Evolutionary conservation across 2,329 filamentous ascomycete species (phyloP).

Genomic region (Trichophyton simii): DNA sequence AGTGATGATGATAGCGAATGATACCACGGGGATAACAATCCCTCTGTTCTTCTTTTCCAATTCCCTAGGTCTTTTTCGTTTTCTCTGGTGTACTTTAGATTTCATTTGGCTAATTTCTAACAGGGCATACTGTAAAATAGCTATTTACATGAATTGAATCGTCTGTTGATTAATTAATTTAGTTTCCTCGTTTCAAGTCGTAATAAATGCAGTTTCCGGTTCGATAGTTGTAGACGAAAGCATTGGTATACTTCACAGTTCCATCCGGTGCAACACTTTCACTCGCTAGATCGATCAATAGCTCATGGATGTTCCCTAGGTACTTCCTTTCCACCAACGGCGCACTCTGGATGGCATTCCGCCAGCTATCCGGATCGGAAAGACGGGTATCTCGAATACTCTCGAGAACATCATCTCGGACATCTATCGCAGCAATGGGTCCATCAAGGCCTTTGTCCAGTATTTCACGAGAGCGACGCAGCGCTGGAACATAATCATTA

Average conservation of each 20-base stretch:
- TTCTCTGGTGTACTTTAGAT: not conserved
- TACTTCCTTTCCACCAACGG: slow-evolving; percentile 70
- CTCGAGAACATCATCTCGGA: slow-evolving; percentile 69
- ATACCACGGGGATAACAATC: slow-evolving; percentile 11
- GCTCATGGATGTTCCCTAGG: slow-evolving; percentile 65
- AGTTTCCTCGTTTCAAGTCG: slow-evolving; percentile 45
- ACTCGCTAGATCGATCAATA: slow-evolving; percentile 52
- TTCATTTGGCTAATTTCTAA: not conserved
- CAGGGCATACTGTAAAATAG: not conserved
- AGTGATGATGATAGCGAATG: slow-evolving; percentile 71
- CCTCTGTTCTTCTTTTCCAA: not conserved
- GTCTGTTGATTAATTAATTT: slow-evolving; percentile 16
- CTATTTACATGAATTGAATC: slow-evolving; percentile 7
- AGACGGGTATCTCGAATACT: slow-evolving; percentile 61
- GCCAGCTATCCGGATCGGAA: slow-evolving; percentile 73
- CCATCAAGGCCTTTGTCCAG: slow-evolving; percentile 61
- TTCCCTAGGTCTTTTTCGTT: too few species aligned
- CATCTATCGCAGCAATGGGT: slow-evolving; percentile 78
- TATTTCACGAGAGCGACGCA: slow-evolving; percentile 45
- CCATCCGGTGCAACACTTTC: slow-evolving; percentile 32
- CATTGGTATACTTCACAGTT: slow-evolving; percentile 49
- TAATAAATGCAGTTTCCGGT: slow-evolving; percentile 78
- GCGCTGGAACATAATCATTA: slow-evolving; percentile 26
- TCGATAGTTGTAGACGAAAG: slow-evolving; percentile 85
- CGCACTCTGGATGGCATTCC: slow-evolving; percentile 63